Conservation (phyloP, 345 rosid species). For the Eucalyptus pauciflora region DNA sequence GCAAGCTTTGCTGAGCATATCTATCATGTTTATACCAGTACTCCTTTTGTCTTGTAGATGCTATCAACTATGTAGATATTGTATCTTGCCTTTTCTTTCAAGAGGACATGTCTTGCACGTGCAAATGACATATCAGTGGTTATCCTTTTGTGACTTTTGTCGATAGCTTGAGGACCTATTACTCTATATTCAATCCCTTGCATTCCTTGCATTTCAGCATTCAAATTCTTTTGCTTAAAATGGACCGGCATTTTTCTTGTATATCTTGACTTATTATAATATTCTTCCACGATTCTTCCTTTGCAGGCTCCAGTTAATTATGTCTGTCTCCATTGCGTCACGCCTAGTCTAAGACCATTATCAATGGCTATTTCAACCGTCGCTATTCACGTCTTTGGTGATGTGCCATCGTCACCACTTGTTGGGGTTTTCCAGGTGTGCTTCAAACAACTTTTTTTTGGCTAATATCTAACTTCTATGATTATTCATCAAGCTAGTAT, state of each 20-base stretch:
- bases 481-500: background rate
- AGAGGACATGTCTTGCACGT: background rate
- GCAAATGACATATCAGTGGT: background rate
- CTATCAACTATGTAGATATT: background rate
- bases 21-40: background rate
- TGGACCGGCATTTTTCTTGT: background rate
- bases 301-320: constrained; percentile 91
- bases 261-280: background rate
- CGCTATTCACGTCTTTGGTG: constrained; percentile 88
- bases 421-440: constrained; percentile 87
- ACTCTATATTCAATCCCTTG: background rate
- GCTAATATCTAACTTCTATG: background rate
- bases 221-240: background rate
- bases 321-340: constrained; percentile 83
- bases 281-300: background rate
- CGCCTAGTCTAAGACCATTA: constrained; percentile 82
- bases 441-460: background rate
- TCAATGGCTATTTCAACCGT: constrained; percentile 96
- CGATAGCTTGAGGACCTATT: background rate
- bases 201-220: background rate
- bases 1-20: background rate
- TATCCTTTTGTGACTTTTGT: background rate
- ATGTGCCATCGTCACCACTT: constrained; percentile 97
- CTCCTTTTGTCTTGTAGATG: background rate
- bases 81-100: background rate